Percentiles rank a stretch among this genome's conserved stretches.
These are phyloP conservation scores for Talaromyces nanjingensis DNA, from an alignment of 495 filamentous ascomycete genomes.

Conservation along the genomic window DNA sequence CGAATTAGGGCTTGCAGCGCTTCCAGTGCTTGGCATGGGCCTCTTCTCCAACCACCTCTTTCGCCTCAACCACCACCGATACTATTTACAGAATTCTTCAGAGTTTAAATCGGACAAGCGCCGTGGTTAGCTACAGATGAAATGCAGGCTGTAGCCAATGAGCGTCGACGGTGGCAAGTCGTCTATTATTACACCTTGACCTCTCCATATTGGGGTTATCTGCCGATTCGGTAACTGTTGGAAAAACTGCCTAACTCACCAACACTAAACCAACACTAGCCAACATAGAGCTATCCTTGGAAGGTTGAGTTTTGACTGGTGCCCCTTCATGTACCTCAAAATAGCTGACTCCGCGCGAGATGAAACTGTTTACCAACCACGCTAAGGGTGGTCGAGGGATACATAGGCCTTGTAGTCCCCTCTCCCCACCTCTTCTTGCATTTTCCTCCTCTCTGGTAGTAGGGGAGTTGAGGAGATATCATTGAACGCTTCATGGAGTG, in stretches of 20 bases:
- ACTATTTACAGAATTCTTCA: slow-evolving; percentile 1
- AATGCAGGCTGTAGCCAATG: not conserved
- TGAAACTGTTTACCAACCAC: slow-evolving; percentile 2
- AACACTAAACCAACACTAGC: not conserved
- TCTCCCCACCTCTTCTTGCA: not conserved
- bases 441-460: not conserved
- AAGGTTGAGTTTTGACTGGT: not conserved
- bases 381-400: not conserved
- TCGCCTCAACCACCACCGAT: not conserved
- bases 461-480: not conserved
- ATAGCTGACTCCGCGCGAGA: slow-evolving; percentile 6
- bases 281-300: not conserved
- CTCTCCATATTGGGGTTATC: not conserved
- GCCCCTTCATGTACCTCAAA: slow-evolving; percentile 6
- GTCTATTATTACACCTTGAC: slow-evolving; percentile 1
- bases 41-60: not conserved
- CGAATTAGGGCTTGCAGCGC: slow-evolving; percentile 4
- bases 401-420: slow-evolving; percentile 3
- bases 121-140: not conserved
- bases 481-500: not conserved
- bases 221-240: not conserved
- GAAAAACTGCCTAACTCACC: not conserved
- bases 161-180: not conserved
- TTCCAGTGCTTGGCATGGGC: not conserved
- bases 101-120: not conserved